Evolutionary conservation across 805 yeast species (phyloP), one percentile per base, ranked within the genome.

Genomic region (Sungouiella blattae): DNA sequence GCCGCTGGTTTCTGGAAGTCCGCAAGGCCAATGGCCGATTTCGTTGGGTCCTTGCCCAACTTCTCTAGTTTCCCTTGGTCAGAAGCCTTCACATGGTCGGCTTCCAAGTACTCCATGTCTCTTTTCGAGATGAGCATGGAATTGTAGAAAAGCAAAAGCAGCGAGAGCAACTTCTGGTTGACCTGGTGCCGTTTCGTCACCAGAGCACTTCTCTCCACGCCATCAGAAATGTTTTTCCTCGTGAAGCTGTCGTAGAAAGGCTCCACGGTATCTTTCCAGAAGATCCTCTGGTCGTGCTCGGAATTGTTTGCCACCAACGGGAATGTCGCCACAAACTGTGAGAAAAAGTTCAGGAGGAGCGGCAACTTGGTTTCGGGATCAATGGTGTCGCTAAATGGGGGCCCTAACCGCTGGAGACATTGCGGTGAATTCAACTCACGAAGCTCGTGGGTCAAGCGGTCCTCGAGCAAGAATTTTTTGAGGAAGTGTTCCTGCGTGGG

Each of bases 401-500:
- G 71, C 0, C 97, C 97, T 47, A 91, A 73, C 33, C 73, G 62
- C 26, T 83, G 67, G 26, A 91, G 64, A 9, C 88, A 81, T 13
- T 74, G 63, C 21, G 78, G 75, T 40, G 78, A 77, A 41, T 79
- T 73, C 26, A 88, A 59, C 15, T 56, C 57, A 18, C 66, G 73
- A 27, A 87, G 65, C 56, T 91, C 98, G 4, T 68, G 53, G 9
- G 71, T 68, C 21, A 88, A 60, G 51, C 84, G 75, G 9, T 73
- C 65, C 42, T 76, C 73, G 18, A 91, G 62, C 12, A 91, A 68
- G 59, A 86, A 89, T 50, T 94, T 78, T 58, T 91, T 91, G 35
- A 93, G 70, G 57, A 83, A 85, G 52, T 91, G 97, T 58, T 87
- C 95, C 55, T 89, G 87, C 0, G 75, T 67, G 3, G 89, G 77